Evolutionary conservation across 2,329 filamentous ascomycete genomes (phyloP).

Genomic region (Botrytis tulipae): DNA sequence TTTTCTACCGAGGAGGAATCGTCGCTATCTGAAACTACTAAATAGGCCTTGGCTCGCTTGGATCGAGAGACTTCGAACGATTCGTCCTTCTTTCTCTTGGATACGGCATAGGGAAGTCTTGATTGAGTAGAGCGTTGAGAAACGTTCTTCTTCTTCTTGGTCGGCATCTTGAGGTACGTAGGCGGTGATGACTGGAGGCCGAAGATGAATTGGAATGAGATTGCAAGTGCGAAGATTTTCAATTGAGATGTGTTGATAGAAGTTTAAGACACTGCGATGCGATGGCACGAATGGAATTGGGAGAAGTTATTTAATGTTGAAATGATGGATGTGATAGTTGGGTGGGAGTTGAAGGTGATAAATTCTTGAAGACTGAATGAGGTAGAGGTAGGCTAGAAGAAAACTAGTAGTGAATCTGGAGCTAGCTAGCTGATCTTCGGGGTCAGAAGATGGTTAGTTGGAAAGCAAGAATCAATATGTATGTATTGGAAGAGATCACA

Average conservation of each 20-base stretch:
- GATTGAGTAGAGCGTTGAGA: too few relatives aligned
- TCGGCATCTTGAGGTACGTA: neutral
- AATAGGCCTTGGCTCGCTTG: slow-evolving; percentile 14
- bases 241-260: neutral
- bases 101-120: neutral
- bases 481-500: neutral
- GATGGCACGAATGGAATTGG: neutral
- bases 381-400: neutral
- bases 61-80: slow-evolving; percentile 2
- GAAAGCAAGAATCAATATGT: slow-evolving; percentile 3
- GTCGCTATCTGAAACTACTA: slow-evolving; percentile 3
- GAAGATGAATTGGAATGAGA: neutral
- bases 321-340: neutral
- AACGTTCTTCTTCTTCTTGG: neutral
- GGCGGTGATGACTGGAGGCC: neutral
- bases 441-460: neutral
- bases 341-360: neutral
- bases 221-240: neutral
- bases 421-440: neutral
- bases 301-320: neutral
- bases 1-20: neutral
- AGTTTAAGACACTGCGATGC: neutral
- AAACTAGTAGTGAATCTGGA: neutral
- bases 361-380: neutral
- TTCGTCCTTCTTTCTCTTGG: neutral